Evolutionary conservation across 75 land plant species (phyloP).

Genomic region (Pinus tabuliformis): DNA sequence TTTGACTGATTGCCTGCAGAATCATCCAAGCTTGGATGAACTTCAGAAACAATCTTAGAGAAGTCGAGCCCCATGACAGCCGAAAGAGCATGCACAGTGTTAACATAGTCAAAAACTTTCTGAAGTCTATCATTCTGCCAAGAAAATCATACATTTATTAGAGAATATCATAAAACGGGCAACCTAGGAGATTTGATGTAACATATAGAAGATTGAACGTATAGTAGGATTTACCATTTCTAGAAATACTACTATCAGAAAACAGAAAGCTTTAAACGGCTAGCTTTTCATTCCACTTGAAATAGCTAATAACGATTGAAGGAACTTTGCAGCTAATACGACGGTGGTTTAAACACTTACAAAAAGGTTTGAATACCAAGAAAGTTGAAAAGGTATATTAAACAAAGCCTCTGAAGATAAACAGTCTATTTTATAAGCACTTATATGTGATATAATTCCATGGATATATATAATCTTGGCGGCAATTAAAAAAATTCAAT

Average conservation of each 20-base stretch:
- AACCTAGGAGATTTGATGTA: background rate
- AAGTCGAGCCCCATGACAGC: constrained; percentile 94
- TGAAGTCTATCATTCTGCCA: constrained; percentile 86
- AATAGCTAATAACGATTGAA: background rate
- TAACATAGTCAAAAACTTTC: constrained; percentile 91
- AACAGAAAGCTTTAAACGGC: background rate
- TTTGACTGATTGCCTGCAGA: constrained; percentile 68
- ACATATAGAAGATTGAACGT: background rate
- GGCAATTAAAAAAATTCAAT: background rate
- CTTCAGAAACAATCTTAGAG: constrained; percentile 76
- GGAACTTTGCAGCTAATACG: background rate
- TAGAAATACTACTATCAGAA: too few species aligned
- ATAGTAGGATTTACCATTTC: background rate
- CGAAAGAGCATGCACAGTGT: constrained; percentile 91
- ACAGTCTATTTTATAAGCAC: too few species aligned
- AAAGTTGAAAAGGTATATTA: too few species aligned
- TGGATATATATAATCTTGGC: background rate
- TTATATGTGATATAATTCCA: too few species aligned
- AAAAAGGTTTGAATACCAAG: background rate
- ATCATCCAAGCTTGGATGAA: constrained; percentile 90
- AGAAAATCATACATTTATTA: constrained; percentile 8
- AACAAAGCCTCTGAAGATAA: too few species aligned
- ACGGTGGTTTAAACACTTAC: background rate
- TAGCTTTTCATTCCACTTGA: background rate
- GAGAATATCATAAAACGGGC: background rate